A percentile compares a stretch with the other conserved stretches of the same genome.
Conservation (phyloP, 116 monocot genomes). For the Dioscorea cayenensis region DNA sequence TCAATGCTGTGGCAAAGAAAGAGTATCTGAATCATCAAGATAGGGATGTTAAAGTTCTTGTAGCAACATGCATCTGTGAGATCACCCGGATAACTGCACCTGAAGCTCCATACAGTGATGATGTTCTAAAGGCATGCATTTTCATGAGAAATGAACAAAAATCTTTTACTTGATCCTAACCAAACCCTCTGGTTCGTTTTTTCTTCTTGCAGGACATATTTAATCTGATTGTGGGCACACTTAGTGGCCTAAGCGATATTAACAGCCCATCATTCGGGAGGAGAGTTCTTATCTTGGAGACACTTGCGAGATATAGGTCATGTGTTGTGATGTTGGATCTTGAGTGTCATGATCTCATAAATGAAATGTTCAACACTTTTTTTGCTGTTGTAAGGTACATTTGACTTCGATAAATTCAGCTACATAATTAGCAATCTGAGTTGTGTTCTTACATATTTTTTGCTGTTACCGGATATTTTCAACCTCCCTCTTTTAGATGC, state of each 20-base stretch:
- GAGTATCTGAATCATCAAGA: slow-evolving; percentile 82
- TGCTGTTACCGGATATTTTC: background rate
- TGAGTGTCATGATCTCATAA: slow-evolving; percentile 88
- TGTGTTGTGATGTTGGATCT: slow-evolving; percentile 99
- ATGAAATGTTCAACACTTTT: slow-evolving; percentile 86
- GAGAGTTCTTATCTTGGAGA: slow-evolving; percentile 90
- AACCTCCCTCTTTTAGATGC: background rate
- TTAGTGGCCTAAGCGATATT: slow-evolving; percentile 70
- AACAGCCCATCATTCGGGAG: slow-evolving; percentile 76
- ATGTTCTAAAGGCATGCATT: slow-evolving; percentile 68
- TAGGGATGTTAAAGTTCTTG: slow-evolving; percentile 76
- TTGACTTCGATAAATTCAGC: background rate
- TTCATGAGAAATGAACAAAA: background rate
- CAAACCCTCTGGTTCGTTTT: background rate
- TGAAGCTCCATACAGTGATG: slow-evolving; percentile 92
- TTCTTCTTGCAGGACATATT: slow-evolving; percentile 81
- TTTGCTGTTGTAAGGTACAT: slow-evolving; percentile 70
- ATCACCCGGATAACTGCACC: slow-evolving; percentile 94
- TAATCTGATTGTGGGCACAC: slow-evolving; percentile 77
- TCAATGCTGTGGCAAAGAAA: slow-evolving; percentile 65
- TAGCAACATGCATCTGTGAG: slow-evolving; percentile 93
- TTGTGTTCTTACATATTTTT: background rate
- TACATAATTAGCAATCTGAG: background rate
- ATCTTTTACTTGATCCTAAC: background rate
- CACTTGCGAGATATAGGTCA: slow-evolving; percentile 85